Conservation (phyloP, 495 filamentous ascomycete species). For the Xylaria grammica region DNA sequence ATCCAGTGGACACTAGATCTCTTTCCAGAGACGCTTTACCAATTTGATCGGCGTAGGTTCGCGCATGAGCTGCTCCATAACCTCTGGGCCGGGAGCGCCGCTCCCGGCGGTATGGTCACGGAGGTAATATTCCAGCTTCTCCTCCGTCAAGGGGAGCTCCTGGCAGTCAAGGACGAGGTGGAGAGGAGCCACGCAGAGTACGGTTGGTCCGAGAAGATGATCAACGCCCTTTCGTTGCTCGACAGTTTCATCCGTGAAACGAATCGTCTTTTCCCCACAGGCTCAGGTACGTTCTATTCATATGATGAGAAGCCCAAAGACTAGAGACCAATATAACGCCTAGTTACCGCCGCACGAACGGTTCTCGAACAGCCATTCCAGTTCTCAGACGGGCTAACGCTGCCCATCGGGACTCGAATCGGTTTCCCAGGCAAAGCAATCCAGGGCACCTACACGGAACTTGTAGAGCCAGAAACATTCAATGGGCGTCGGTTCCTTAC, state of each 20-base stretch:
- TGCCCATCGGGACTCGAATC: not conserved
- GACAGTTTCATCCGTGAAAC: constrained; percentile 5
- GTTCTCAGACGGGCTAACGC: constrained; percentile 1
- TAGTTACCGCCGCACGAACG: not conserved
- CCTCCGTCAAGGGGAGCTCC: not conserved
- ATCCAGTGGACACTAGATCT: not conserved
- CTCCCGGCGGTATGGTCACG: not conserved
- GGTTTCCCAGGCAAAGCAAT: not conserved
- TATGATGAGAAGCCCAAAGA: not conserved
- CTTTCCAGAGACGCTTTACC: not conserved
- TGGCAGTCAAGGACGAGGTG: not conserved
- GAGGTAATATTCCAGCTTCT: not conserved
- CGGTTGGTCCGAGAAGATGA: not conserved
- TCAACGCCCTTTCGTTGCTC: not conserved
- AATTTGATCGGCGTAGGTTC: not conserved
- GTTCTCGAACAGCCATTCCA: constrained; percentile 1
- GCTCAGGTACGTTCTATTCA: not conserved
- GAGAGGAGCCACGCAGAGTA: not conserved
- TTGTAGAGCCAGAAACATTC: not conserved
- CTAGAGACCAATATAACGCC: not conserved
- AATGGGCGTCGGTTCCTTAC: not conserved
- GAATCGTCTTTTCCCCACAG: not conserved
- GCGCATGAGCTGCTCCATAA: constrained; percentile 1
- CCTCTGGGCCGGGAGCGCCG: not conserved
- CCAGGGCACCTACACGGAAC: not conserved